Evolutionary conservation across 2,329 filamentous ascomycete species (phyloP).

Genomic region (Neospermospora avenae): DNA sequence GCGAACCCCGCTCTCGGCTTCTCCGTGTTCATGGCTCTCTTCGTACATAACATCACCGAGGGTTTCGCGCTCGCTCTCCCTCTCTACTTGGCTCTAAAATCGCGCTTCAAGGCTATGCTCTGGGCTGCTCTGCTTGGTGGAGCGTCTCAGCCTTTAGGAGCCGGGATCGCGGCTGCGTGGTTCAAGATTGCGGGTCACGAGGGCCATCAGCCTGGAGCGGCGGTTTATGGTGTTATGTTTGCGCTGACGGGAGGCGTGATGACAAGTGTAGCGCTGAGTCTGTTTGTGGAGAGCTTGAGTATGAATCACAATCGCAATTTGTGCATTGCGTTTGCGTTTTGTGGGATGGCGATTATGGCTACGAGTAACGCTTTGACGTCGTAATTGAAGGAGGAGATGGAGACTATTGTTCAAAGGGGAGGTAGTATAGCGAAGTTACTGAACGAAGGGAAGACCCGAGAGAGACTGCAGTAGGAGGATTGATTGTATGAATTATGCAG

Average conservation of each 20-base stretch:
- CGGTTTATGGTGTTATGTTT: slow-evolving; percentile 78
- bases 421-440: too few relatives aligned
- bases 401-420: not conserved
- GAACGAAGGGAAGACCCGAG: not conserved
- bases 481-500: slow-evolving; percentile 7
- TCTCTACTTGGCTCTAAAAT: slow-evolving; percentile 84
- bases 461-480: not conserved
- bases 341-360: slow-evolving; percentile 85
- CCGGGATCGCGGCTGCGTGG: slow-evolving; percentile 80
- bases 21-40: slow-evolving; percentile 90
- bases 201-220: slow-evolving; percentile 49
- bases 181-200: slow-evolving; percentile 65
- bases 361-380: slow-evolving; percentile 82
- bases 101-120: slow-evolving; percentile 74
- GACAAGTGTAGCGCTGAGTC: slow-evolving; percentile 85
- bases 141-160: slow-evolving; percentile 81
- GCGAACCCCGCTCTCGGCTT: slow-evolving; percentile 85
- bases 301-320: slow-evolving; percentile 75
- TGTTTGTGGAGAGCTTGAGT: slow-evolving; percentile 82
- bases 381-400: slow-evolving; percentile 18
- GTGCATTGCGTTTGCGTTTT: slow-evolving; percentile 76
- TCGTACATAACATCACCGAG: slow-evolving; percentile 97
- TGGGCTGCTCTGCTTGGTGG: slow-evolving; percentile 84
- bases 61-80: slow-evolving; percentile 93
- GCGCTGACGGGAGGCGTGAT: slow-evolving; percentile 90